phyloP scores from a whole-genome alignment of 2,329 filamentous ascomycete species.

The Epicoccum sorghinum region DNA sequence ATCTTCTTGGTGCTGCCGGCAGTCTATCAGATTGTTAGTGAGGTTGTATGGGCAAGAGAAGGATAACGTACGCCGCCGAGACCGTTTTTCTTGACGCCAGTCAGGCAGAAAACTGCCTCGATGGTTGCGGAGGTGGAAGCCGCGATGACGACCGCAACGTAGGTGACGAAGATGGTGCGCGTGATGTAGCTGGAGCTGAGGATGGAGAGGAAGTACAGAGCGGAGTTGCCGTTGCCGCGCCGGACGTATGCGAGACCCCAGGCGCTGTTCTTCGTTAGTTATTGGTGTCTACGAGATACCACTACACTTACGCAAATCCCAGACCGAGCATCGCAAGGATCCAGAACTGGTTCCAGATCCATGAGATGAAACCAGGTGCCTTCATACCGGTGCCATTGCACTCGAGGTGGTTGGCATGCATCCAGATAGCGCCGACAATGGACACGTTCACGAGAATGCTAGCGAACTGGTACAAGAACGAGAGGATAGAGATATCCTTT shows the following conservation, averaged over 20 bases:
- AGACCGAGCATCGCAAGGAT: conserved; percentile 20
- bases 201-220: conserved; percentile 16
- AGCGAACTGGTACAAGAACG: conserved; percentile 24
- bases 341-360: conserved; percentile 23
- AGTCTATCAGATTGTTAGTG: not conserved
- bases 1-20: conserved; percentile 9
- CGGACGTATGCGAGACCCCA: conserved; percentile 18
- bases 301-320: conserved; percentile 17
- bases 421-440: conserved; percentile 36
- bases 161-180: conserved; percentile 18
- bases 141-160: conserved; percentile 16
- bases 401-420: conserved; percentile 25
- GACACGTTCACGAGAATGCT: conserved; percentile 21
- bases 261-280: conserved; percentile 5
- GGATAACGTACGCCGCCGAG: conserved; percentile 16
- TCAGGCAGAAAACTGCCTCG: conserved; percentile 21
- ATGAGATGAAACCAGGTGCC: conserved; percentile 21
- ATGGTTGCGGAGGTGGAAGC: conserved; percentile 20
- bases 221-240: conserved; percentile 10
- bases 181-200: conserved; percentile 11
- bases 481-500: conserved; percentile 23
- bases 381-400: conserved; percentile 22
- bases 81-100: conserved; percentile 22
- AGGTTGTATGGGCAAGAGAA: not conserved
- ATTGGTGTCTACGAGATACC: not conserved